Evolutionary conservation across 306 rosid genomes (phyloP).

Genomic region (Adenanthera pavonina): DNA sequence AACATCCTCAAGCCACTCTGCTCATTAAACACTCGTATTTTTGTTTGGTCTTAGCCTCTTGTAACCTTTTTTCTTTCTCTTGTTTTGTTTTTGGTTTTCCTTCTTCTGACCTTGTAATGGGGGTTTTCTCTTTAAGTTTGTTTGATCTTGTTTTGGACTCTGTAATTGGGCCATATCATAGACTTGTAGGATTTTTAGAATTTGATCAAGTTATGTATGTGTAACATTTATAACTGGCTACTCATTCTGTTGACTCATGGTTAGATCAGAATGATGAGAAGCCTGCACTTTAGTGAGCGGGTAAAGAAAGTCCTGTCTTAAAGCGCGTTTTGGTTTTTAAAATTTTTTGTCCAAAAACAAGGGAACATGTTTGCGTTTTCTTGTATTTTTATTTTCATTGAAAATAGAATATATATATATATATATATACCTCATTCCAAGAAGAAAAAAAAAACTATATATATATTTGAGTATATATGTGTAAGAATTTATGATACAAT

Average conservation of each 20-base stretch:
- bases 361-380: no score
- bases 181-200: slow-evolving; percentile 17
- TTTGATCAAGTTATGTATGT: not conserved
- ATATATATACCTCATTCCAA: no score
- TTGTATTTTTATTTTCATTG: no score
- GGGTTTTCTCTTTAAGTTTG: not conserved
- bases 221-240: not conserved
- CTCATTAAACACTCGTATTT: slow-evolving; percentile 55
- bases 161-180: slow-evolving; percentile 36
- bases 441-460: no score
- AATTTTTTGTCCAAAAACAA: no score
- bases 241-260: not conserved
- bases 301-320: no score
- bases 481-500: no score
- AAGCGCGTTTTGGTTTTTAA: no score
- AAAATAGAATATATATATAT: no score
- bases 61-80: not conserved
- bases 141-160: not conserved
- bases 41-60: slow-evolving; percentile 19
- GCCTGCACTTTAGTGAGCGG: not conserved
- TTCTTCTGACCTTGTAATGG: slow-evolving; percentile 25
- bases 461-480: no score
- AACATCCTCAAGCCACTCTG: slow-evolving; percentile 69
- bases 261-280: not conserved
- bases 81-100: slow-evolving; percentile 24